Evolutionary conservation across 495 filamentous ascomycete species (phyloP).

Genomic region (Lasiosphaeria hispida): DNA sequence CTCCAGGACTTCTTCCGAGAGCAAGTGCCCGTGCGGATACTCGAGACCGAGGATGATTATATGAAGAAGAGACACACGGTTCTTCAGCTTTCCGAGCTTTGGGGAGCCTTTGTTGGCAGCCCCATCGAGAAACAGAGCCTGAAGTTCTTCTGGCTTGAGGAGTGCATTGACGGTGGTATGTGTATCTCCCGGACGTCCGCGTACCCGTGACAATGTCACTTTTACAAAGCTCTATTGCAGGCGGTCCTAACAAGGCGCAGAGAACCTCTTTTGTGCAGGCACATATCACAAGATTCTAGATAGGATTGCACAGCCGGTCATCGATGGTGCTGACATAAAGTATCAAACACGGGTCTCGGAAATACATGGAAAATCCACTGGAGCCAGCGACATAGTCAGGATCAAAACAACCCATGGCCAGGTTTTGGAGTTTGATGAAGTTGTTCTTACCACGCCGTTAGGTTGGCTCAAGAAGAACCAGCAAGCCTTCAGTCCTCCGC

Average conservation of each 20-base stretch:
- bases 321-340: slow-evolving; percentile 61
- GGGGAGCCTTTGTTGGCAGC: slow-evolving; percentile 88
- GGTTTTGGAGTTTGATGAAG: slow-evolving; percentile 67
- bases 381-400: slow-evolving; percentile 40
- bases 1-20: slow-evolving; percentile 75
- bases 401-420: slow-evolving; percentile 56
- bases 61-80: slow-evolving; percentile 52
- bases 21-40: slow-evolving; percentile 53
- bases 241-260: slow-evolving; percentile 41
- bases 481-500: slow-evolving; percentile 63
- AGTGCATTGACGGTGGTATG: slow-evolving; percentile 85
- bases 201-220: background rate
- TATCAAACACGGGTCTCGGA: slow-evolving; percentile 44
- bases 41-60: slow-evolving; percentile 43
- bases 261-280: slow-evolving; percentile 83
- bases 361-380: slow-evolving; percentile 47
- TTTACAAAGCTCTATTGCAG: background rate
- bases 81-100: slow-evolving; percentile 67
- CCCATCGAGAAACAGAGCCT: slow-evolving; percentile 75
- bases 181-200: slow-evolving; percentile 18
- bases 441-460: slow-evolving; percentile 80
- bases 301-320: slow-evolving; percentile 60
- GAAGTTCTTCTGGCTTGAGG: slow-evolving; percentile 93
- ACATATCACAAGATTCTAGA: slow-evolving; percentile 79
- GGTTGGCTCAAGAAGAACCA: slow-evolving; percentile 85